Base-by-base conservation (phyloP, 2,329 filamentous ascomycete genomes). In the Epicoccum nigrum region DNA sequence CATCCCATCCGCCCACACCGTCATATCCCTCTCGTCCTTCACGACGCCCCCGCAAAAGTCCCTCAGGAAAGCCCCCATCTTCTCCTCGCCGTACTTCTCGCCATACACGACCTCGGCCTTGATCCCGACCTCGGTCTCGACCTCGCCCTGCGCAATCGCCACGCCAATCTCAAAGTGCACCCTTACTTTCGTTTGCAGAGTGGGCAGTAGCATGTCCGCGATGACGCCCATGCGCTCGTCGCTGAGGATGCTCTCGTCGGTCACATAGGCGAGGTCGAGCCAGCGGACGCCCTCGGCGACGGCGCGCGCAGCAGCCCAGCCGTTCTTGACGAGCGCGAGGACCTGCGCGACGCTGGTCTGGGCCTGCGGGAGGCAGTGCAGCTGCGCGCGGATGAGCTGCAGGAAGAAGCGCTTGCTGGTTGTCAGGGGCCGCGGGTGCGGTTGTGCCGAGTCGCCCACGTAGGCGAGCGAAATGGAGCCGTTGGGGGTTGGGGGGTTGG, bases 351-450 rank as follows among this genome's bases (percentile, higher is more conserved):
- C 76, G 42, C 77, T 77, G 0, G 83, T 87, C 39, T 79, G 75
- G 48, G 78, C 76, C 67, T 87, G 86, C 11, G 79, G 76, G 33
- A 90, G 72, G 1, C 78, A 81, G 39, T 87, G 84, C 33, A 90
- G 76, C 49, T 87, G 82, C 49, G 89, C 86, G 34, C 86, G 82
- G 51, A 92, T 85, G 62, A 85, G 83, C 63, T 89, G 83, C 7
- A 93, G 75, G 68, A 92, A 90, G 74, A 92, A 92, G 30, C 88
- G 86, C 60, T 85, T 86, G 65, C 88, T 88, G 0, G 81, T 80
- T 1, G 85, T 86, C 44, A 84, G 71, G 0, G 83, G 82, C 25
- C 78, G 68, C 8, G 83, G 76, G 21, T 83, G 77, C n/a, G 75
- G 73, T 34, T 83, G 78, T 39, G 80, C 77, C 43, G 76, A 79